Percentiles rank a stretch among this genome's conserved stretches.
These are phyloP conservation scores for Pythium phragmitis DNA, from an alignment of 352 stramenopile species.

Conservation along the genomic window DNA sequence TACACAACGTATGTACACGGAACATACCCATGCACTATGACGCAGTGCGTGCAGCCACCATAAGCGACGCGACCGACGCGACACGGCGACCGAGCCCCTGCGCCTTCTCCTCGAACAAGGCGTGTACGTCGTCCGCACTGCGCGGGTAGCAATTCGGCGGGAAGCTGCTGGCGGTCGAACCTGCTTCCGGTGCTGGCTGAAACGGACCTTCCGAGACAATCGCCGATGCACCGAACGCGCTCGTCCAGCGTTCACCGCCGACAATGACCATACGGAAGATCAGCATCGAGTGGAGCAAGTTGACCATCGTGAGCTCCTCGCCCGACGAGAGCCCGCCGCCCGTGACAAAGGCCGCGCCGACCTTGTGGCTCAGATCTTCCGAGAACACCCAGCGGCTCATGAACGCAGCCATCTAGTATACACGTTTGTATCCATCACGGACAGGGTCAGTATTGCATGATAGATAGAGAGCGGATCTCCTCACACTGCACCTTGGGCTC, in stretches of 20 bases:
- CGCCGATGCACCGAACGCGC: conserved; percentile 79
- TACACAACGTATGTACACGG: too few species aligned
- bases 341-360: conserved; percentile 85
- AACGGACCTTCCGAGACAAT: conserved; percentile 80
- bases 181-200: conserved; percentile 25
- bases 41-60: background rate
- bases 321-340: conserved; percentile 78
- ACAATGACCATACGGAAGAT: conserved; percentile 88
- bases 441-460: background rate
- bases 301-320: conserved; percentile 86
- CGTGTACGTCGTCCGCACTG: conserved; percentile 55
- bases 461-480: too few species aligned
- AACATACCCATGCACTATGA: too few species aligned
- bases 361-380: conserved; percentile 76
- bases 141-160: conserved; percentile 54
- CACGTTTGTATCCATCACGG: background rate
- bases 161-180: conserved; percentile 31
- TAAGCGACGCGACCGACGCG: conserved; percentile 39
- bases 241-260: conserved; percentile 83
- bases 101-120: conserved; percentile 83
- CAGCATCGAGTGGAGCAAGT: conserved; percentile 84
- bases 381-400: conserved; percentile 70
- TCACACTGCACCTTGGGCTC: conserved; percentile 60
- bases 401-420: conserved; percentile 58
- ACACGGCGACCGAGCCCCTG: conserved; percentile 72